Conservation (phyloP, 2,329 filamentous ascomycete species). For the Helotiales sp. region DNA sequence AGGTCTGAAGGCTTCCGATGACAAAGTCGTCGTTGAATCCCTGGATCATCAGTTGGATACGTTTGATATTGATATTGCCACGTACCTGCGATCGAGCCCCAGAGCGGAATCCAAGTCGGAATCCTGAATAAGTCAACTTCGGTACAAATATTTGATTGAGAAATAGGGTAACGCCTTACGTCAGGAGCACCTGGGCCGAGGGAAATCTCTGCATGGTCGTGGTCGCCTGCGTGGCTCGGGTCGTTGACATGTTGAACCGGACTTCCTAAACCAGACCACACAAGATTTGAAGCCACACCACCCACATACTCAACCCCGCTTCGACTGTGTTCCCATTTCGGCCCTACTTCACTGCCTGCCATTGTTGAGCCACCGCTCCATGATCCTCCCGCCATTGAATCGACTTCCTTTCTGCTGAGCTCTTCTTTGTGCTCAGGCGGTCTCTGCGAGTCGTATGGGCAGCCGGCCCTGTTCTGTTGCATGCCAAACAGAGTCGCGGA, state of each 20-base stretch:
- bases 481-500: conserved; percentile 2
- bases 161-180: background rate
- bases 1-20: background rate
- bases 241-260: background rate
- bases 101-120: conserved; percentile 6
- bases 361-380: conserved; percentile 7
- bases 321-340: background rate
- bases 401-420: conserved; percentile 1
- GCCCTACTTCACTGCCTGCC: conserved; percentile 7
- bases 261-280: background rate
- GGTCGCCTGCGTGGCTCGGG: background rate
- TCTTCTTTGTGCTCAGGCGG: background rate
- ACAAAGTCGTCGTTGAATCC: background rate
- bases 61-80: background rate
- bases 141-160: background rate
- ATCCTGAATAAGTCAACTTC: background rate
- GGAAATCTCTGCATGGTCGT: conserved; percentile 1
- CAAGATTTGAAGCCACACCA: background rate
- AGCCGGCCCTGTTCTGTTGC: background rate
- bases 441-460: background rate
- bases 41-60: background rate
- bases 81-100: background rate
- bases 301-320: background rate
- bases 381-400: background rate
- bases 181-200: background rate